Base-by-base conservation (phyloP, 2,329 filamentous ascomycete genomes). In the Colletotrichum cuscutae region DNA sequence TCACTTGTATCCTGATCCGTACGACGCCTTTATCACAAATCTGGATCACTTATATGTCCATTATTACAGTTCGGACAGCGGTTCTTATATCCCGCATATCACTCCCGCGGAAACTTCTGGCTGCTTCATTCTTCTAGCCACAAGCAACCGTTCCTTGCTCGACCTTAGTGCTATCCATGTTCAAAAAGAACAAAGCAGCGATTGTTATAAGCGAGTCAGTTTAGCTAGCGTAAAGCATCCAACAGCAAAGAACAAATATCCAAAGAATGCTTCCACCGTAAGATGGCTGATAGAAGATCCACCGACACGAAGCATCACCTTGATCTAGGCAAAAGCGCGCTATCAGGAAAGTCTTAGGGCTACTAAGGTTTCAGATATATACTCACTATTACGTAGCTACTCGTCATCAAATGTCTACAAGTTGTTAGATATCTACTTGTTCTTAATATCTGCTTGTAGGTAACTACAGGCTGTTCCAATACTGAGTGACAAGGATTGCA, bases 31-130 rank as follows among this genome's bases (percentile, higher is more conserved):
- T 6, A 46, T 46, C n/a, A 46, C 35, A 46, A 46, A 46, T 46
- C 37, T 46, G 1, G 13, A 46, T 46, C 37, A 46, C 13, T 46
- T 46, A 6, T 46, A 3, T 19, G 37, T 46, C n/a, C 7, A 5
- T 46, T 46, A 0, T 5, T 46, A 46, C 13, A 7, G 2, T n/a
- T 8, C 15, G 37, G 37, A 46, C 37, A 2, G 15, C 15, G 15
- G 37, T n/a, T 46, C 5, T 19, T 13, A 1, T 7, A 2, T 46
- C 1, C 2, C 2, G 5, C 15, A 46, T 19, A 1, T 4, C 2
- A 46, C 1, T 46, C 1, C 13, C 6, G 37, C 13, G n/a, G 37
- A n/a, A n/a, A 2, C 6, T 3, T 8, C 37, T 3, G 37, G 37
- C 37, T 46, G 15, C 2, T 15, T 19, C 37, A 46, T 46, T 3